phyloP scores from a whole-genome alignment of 768 basidiomycete species.

The Boletellus ananiceps region DNA sequence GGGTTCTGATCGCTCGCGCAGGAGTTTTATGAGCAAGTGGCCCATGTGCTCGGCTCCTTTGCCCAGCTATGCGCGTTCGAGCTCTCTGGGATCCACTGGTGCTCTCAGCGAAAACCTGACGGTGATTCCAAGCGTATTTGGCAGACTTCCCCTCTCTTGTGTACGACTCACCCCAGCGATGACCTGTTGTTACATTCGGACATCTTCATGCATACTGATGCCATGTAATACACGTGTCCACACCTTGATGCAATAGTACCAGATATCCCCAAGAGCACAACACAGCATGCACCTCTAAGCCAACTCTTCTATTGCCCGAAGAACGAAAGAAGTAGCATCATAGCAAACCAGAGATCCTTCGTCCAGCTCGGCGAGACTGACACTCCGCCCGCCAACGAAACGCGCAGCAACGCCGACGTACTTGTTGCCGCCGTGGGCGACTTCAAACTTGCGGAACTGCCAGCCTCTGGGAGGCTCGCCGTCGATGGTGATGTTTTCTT shows the following conservation, averaged over 20 bases:
- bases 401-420: constrained; percentile 70
- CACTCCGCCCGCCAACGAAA: constrained; percentile 42
- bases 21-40: constrained; percentile 61
- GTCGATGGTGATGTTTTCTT: constrained; percentile 55
- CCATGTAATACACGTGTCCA: constrained; percentile 8
- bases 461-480: constrained; percentile 54
- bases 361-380: constrained; percentile 30
- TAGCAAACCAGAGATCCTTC: constrained; percentile 42
- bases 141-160: constrained; percentile 47
- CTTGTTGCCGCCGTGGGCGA: constrained; percentile 43
- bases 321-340: constrained; percentile 46
- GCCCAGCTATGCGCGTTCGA: constrained; percentile 64
- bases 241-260: constrained; percentile 1
- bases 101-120: constrained; percentile 45
- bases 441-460: constrained; percentile 60
- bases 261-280: background rate
- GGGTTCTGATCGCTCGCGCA: constrained; percentile 24
- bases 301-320: constrained; percentile 42
- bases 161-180: constrained; percentile 26
- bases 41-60: constrained; percentile 53
- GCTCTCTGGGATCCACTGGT: constrained; percentile 74
- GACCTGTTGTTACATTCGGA: constrained; percentile 30
- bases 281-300: constrained; percentile 14
- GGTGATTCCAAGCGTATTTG: constrained; percentile 44
- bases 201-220: constrained; percentile 29